Percentiles rank a stretch among this genome's conserved stretches.
Conservation (phyloP, 371 early-diverging fungal genomes). For the Dichotomocladium elegans region DNA sequence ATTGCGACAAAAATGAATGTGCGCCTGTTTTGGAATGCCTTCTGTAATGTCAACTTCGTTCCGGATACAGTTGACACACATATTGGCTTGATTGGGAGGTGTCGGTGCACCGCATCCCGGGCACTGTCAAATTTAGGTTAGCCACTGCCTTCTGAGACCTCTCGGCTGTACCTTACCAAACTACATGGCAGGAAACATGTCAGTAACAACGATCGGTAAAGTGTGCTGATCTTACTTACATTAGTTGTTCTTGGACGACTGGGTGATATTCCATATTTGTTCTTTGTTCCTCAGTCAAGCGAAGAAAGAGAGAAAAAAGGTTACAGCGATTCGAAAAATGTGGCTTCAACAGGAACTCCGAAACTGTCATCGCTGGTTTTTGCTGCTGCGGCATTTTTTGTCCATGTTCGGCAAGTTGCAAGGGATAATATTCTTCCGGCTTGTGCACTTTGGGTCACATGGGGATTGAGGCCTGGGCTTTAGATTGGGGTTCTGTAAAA, state of each 20-base stretch:
- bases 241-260: constrained; percentile 46
- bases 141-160: background rate
- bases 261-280: constrained; percentile 46
- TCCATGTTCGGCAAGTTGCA: no score
- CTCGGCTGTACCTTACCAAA: constrained; percentile 23
- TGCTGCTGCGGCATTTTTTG: no score
- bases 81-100: constrained; percentile 96
- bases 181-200: constrained; percentile 12
- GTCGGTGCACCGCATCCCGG: constrained; percentile 97
- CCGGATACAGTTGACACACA: constrained; percentile 98
- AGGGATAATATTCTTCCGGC: no score
- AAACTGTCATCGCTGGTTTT: no score
- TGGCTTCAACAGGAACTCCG: no score
- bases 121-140: constrained; percentile 54
- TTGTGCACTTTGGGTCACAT: no score
- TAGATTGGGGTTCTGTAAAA: no score
- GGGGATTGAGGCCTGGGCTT: no score
- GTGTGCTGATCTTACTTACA: constrained; percentile 23
- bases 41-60: constrained; percentile 96
- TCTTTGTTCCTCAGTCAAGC: no score
- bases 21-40: constrained; percentile 95
- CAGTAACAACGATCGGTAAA: background rate
- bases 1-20: constrained; percentile 92
- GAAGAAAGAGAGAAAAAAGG: background rate
- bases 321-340: background rate